These are phyloP conservation scores for Bruguiera hainesii DNA, from an alignment of 441 rosid species.

Conservation along the genomic window DNA sequence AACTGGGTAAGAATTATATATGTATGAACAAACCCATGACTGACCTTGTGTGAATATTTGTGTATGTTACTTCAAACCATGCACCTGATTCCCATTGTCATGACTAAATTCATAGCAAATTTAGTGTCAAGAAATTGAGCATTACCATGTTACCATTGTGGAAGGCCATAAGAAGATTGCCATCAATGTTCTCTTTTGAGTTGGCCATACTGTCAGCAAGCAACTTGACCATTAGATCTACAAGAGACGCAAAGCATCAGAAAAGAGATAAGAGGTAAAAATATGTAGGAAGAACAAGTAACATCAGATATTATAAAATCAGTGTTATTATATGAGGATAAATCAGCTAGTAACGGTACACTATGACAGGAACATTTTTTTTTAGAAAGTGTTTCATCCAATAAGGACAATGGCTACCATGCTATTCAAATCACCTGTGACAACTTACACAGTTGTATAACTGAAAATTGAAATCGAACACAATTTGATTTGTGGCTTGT, in stretches of 20 bases:
- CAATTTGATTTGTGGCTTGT: not conserved
- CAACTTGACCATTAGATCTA: slow-evolving; percentile 50
- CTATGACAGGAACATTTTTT: not conserved
- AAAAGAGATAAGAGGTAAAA: not conserved
- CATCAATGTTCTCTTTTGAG: slow-evolving; percentile 66
- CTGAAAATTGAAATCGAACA: not conserved
- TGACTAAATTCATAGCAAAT: not conserved
- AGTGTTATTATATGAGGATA: no score
- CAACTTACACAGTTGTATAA: not conserved
- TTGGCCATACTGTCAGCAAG: slow-evolving; percentile 49
- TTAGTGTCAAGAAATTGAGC: slow-evolving; percentile 9
- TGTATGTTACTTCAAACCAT: not conserved
- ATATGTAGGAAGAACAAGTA: no score
- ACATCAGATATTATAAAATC: no score
- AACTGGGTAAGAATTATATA: no score
- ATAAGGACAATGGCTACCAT: not conserved
- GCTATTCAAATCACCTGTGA: not conserved
- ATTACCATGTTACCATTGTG: slow-evolving; percentile 46
- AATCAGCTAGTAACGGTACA: no score
- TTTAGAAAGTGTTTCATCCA: not conserved
- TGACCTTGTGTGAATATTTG: no score
- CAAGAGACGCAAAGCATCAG: slow-evolving; percentile 2
- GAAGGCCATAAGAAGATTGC: slow-evolving; percentile 40
- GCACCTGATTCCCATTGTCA: not conserved
- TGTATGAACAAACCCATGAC: no score